A percentile compares a stretch with the other conserved stretches of the same genome.
Conservation (phyloP, 495 filamentous ascomycete species). For the Hypoxylon lienhwacheense region DNA sequence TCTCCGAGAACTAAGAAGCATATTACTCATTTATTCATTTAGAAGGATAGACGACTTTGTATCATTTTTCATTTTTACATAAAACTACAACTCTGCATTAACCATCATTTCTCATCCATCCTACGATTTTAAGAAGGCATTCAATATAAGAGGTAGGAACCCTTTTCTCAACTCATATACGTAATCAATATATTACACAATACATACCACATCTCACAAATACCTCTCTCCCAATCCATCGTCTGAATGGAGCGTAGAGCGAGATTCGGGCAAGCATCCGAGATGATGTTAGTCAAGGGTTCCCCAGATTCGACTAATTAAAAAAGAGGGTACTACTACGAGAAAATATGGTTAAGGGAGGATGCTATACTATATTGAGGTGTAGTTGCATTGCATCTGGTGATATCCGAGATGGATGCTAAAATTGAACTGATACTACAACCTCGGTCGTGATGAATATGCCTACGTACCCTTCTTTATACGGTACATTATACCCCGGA, state of each 20-base stretch:
- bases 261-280: slow-evolving; percentile 9
- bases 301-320: slow-evolving; percentile 35
- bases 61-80: too few species aligned
- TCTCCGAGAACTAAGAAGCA: too few species aligned
- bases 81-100: too few species aligned
- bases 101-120: too few species aligned
- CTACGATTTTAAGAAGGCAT: too few species aligned
- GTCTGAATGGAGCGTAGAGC: not conserved
- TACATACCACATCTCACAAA: not conserved
- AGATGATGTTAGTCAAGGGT: slow-evolving; percentile 22
- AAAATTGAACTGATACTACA: slow-evolving; percentile 30
- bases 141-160: too few species aligned
- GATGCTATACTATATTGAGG: slow-evolving; percentile 27
- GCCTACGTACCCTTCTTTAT: too few species aligned
- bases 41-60: too few species aligned
- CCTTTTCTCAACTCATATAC: too few species aligned
- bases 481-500: too few species aligned
- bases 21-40: too few species aligned
- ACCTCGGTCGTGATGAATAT: slow-evolving; percentile 31
- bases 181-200: too few species aligned
- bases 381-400: slow-evolving; percentile 30
- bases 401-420: slow-evolving; percentile 36
- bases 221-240: not conserved
- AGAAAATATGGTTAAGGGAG: slow-evolving; percentile 18
- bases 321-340: slow-evolving; percentile 27